A percentile compares a stretch with the other conserved stretches of the same genome.
phyloP scores from a whole-genome alignment of 371 early-diverging fungal genomes.

The Thermomucor indicae-seudaticae region DNA sequence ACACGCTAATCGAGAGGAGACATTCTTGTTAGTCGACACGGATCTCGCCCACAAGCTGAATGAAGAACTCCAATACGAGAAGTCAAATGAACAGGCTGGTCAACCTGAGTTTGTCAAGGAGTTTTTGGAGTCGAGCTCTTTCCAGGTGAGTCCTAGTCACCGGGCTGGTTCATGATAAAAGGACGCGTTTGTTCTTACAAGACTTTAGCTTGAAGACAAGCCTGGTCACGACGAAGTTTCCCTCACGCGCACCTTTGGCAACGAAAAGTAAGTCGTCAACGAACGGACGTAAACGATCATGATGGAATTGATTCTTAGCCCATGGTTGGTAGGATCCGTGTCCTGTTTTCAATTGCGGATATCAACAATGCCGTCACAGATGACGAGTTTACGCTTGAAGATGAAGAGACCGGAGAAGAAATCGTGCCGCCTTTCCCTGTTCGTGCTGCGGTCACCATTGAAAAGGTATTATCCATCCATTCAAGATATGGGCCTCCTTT shows the following conservation, averaged over 20 bases:
- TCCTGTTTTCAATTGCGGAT: constrained; percentile 84
- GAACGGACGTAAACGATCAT: background rate
- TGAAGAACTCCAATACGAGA: constrained; percentile 83
- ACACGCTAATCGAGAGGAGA: background rate
- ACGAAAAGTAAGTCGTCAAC: constrained; percentile 80
- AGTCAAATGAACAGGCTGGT: constrained; percentile 55
- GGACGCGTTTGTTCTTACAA: background rate
- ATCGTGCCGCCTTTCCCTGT: constrained; percentile 66
- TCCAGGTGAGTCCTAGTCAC: constrained; percentile 52
- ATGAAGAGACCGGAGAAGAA: constrained; percentile 59
- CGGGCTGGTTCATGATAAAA: background rate
- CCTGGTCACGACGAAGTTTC: constrained; percentile 77
- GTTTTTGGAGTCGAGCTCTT: constrained; percentile 72
- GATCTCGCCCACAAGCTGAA: constrained; percentile 69
- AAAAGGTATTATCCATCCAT: constrained; percentile 51
- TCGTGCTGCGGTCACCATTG: constrained; percentile 75
- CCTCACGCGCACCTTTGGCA: constrained; percentile 82
- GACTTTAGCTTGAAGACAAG: constrained; percentile 72
- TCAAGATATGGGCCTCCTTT: too few species aligned
- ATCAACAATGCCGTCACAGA: constrained; percentile 62
- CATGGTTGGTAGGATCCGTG: constrained; percentile 59
- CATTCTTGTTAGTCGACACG: constrained; percentile 46
- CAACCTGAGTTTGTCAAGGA: constrained; percentile 72
- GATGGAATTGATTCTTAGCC: background rate
- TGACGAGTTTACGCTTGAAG: constrained; percentile 49